Evolutionary conservation across 129 eudicot genomes (phyloP), one percentile per base, ranked within the genome.

Genomic region (Erigeron canadensis): DNA sequence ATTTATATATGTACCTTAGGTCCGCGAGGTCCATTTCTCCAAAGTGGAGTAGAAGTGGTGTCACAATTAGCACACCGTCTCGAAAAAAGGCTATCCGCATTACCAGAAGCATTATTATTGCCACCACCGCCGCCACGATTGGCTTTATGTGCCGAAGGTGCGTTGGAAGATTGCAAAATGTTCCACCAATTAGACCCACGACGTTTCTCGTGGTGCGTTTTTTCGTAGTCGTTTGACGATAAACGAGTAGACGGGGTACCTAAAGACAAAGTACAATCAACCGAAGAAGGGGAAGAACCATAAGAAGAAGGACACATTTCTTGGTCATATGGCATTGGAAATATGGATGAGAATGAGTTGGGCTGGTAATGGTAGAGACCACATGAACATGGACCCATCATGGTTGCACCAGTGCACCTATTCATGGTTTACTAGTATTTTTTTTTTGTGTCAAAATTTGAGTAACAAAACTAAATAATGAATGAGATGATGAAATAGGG

Each of bases 1-100:
- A 45, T n/a, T n/a, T n/a, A 5, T 43, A 9, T 10, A 43, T 7
- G 6, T 59, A 92, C 99, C 99, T 95, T 95, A 4, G 99, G 99
- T 67, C 99, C 99, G 11, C 97, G 81, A 15, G 99, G 99, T 42
- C 99, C 99, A 63, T 95, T 95, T 45, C 99, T 77, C 99, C 99
- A 95, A 11, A 95, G 97, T 1, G 99, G 99, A 18, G 99, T 95
- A 47, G 99, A 90, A 65, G 99, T 95, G 78, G 99, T 88, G 84
- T 95, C 97, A 40, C 99, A 95, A 55, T 95, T 95, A 59, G 99
- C 94, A 21, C 99, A 95, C 5, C 99, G 87, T 23, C 99, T 86
- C 2, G 96, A 86, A 51, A 86, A 56, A 12, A 95, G 88, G 12
- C 91, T 81, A 70, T 90, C 98, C 64, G 77, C 55, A 39, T 47